Base-by-base conservation (phyloP, 78 protist genomes). In the Anaeramoeba flamelloides region DNA sequence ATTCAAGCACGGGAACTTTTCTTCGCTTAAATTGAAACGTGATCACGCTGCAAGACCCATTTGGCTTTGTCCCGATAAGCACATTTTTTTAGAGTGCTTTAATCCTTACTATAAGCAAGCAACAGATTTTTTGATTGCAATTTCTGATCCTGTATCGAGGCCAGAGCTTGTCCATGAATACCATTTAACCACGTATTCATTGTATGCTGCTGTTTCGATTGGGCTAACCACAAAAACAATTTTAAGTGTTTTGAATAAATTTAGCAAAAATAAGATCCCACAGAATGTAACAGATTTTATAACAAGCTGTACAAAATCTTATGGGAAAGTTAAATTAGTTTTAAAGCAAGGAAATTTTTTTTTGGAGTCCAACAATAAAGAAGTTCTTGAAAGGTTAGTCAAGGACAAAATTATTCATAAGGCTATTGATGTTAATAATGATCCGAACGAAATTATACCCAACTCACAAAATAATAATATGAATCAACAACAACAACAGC, bases 121-220 rank as follows among this genome's bases (percentile, higher is more conserved):
- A 1, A 81, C 76, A 22, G 99, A 94, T 32, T 94, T 96, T 40
- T 86, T 96, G n/a, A 87, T 96, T 17, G 92, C 99, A 37, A 91
- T 96, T 39, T 86, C 97, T 4, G 95, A 93, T 84, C 98, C 96
- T 38, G 91, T 88, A n/a, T 86, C 90, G 12, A 82, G 95, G n/a
- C 91, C 95, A 32, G 78, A 74, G 38, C 31, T 80, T 8, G 78
- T 94, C 2, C 97, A 95, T 65, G 97, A 94, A 84, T 95, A 91
- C 83, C 78, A 82, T 39, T 74, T 95, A 53, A 94, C 94, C 32
- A 80, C 86, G 30, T 87, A 83, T 81, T 96, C 99, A 38, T 88
- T 96, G 36, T 91, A 83, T 77, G 95, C 96, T 0, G 99, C 98
- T 1, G 95, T 86, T 0, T 90, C 95, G 2, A 84, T 90, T 65